A percentile compares a stretch with the other conserved stretches of the same genome.
Conservation (phyloP, 208 protist species). For the Wallacemonas sp. region DNA sequence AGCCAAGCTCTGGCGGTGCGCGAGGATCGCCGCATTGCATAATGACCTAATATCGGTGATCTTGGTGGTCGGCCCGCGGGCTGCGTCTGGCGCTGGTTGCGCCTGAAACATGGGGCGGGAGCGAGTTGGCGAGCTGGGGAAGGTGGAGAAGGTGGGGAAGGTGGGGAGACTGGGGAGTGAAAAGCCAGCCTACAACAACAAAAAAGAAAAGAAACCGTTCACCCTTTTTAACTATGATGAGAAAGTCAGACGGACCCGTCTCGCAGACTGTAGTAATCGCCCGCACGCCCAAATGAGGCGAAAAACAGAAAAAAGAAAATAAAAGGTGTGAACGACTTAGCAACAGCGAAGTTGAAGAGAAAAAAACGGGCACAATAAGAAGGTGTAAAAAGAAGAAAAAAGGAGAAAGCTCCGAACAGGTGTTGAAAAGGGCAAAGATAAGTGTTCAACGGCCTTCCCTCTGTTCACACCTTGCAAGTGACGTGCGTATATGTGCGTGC, state of each 20-base stretch:
- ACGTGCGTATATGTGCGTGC: neutral
- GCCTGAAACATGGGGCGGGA: neutral
- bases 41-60: neutral
- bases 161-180: too few relatives aligned
- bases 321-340: too few relatives aligned
- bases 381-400: slow-evolving; percentile 11
- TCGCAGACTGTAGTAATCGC: too few relatives aligned
- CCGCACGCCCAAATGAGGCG: too few relatives aligned
- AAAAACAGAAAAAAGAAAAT: slow-evolving; percentile 19
- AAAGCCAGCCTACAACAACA: too few relatives aligned
- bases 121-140: neutral
- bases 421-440: neutral
- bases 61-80: neutral
- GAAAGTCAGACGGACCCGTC: too few relatives aligned
- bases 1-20: neutral
- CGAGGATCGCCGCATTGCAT: neutral
- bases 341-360: slow-evolving; percentile 2
- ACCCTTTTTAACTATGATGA: too few relatives aligned
- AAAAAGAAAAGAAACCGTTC: too few relatives aligned
- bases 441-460: too few relatives aligned
- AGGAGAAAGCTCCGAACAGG: neutral
- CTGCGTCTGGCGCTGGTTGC: neutral
- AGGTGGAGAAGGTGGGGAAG: too few relatives aligned
- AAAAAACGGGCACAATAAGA: slow-evolving; percentile 15
- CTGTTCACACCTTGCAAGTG: too few relatives aligned